A percentile compares a stretch with the other conserved stretches of the same genome.
Conservation (phyloP, 306 rosid species). For the Amphicarpaea edgeworthii region DNA sequence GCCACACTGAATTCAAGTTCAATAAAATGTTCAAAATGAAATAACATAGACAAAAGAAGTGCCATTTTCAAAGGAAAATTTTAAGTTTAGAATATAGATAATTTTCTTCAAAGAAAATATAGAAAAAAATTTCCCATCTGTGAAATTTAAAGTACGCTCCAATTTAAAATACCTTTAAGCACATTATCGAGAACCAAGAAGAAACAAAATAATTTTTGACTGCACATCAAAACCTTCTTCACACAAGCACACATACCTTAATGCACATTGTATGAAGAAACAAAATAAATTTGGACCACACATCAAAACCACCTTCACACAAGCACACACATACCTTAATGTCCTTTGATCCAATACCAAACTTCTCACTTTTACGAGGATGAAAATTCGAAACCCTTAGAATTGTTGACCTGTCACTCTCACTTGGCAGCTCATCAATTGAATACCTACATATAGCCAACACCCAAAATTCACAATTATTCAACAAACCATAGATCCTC, state of each 20-base stretch:
- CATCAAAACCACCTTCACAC: constrained; percentile 37
- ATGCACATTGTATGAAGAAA: constrained; percentile 27
- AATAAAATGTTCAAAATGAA: constrained; percentile 10
- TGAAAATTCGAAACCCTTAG: constrained; percentile 73
- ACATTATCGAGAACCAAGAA: constrained; percentile 33
- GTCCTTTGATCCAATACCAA: constrained; percentile 67
- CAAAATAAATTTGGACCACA: constrained; percentile 20
- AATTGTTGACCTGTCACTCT: constrained; percentile 64
- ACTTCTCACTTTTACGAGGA: constrained; percentile 67
- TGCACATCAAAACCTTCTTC: constrained; percentile 30
- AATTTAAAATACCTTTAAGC: constrained; percentile 11
- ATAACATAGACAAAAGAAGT: not conserved
- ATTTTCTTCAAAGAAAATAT: constrained; percentile 11
- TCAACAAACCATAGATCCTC: constrained; percentile 31
- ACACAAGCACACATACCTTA: constrained; percentile 56
- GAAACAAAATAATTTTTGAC: constrained; percentile 21
- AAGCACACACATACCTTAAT: constrained; percentile 66
- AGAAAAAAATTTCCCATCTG: not conserved
- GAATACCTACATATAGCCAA: constrained; percentile 65
- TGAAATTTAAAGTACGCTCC: not conserved
- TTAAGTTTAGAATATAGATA: not conserved
- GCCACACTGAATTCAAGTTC: not conserved
- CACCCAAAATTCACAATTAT: constrained; percentile 26
- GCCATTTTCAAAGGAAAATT: not conserved
- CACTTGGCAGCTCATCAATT: constrained; percentile 61